These are phyloP conservation scores for Malassezia slooffiae DNA, from an alignment of 1,284 basidiomycete genomes.

Conservation along the genomic window DNA sequence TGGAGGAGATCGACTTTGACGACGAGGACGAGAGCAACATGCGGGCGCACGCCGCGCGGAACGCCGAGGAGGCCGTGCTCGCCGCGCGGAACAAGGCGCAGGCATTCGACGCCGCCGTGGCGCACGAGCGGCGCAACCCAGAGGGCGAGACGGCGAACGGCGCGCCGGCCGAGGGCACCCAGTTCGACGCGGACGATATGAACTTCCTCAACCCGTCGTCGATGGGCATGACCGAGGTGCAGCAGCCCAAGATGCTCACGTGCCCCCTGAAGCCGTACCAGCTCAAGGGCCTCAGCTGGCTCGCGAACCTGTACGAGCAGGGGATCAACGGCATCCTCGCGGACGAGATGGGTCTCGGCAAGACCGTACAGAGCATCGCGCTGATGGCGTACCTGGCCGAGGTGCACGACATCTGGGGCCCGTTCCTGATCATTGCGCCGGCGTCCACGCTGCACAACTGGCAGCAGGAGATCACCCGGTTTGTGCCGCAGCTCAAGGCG, in stretches of 20 bases:
- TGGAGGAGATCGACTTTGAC: constrained; percentile 84
- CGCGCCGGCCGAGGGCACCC: constrained; percentile 39
- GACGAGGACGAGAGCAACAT: constrained; percentile 87
- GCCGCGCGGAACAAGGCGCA: constrained; percentile 69
- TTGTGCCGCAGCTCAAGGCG: constrained; percentile 86
- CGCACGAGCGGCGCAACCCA: constrained; percentile 55
- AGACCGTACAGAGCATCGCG: constrained; percentile 96
- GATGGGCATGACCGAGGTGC: constrained; percentile 65
- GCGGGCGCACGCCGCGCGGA: constrained; percentile 72
- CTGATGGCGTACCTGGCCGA: constrained; percentile 92
- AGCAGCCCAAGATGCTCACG: constrained; percentile 91
- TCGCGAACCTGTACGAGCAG: constrained; percentile 94
- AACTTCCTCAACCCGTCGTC: constrained; percentile 99
- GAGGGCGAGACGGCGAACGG: too few species aligned
- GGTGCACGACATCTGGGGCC: constrained; percentile 96
- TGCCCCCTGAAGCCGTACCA: constrained; percentile 97
- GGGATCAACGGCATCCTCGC: constrained; percentile 57
- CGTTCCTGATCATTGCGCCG: constrained; percentile 97
- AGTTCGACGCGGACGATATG: constrained; percentile 64
- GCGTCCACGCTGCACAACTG: constrained; percentile 97
- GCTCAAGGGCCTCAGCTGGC: constrained; percentile 94
- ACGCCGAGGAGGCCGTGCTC: constrained; percentile 78
- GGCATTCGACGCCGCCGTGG: constrained; percentile 72
- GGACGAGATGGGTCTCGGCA: constrained; percentile 74
- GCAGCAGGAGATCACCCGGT: constrained; percentile 95